phyloP scores from a whole-genome alignment of 2,329 filamentous ascomycete species.

The Penicillium frequentans region DNA sequence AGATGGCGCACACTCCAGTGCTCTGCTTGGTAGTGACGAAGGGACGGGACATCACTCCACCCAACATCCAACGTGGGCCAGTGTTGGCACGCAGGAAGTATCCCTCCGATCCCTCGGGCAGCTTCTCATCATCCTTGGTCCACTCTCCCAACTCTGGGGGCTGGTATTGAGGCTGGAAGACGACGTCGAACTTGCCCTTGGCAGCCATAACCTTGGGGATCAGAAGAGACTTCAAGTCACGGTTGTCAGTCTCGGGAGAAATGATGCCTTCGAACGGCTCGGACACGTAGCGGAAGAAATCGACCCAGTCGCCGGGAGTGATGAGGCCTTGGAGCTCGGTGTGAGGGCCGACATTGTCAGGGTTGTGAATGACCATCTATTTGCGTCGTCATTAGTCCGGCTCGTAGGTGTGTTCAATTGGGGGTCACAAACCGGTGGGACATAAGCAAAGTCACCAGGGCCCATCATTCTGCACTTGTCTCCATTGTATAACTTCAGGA shows the following conservation, averaged over 20 bases:
- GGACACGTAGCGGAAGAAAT: constrained; percentile 60
- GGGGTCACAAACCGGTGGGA: constrained; percentile 52
- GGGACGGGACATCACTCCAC: constrained; percentile 40
- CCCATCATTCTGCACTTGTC: constrained; percentile 55
- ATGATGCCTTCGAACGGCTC: constrained; percentile 54
- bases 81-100: constrained; percentile 56
- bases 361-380: constrained; percentile 53
- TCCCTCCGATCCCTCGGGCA: constrained; percentile 30
- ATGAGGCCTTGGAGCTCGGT: constrained; percentile 57
- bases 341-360: constrained; percentile 55
- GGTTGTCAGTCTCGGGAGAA: constrained; percentile 54
- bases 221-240: constrained; percentile 51
- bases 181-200: constrained; percentile 56
- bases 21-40: constrained; percentile 52
- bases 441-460: constrained; percentile 59
- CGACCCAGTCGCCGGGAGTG: constrained; percentile 59
- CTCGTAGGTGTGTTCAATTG: constrained; percentile 24
- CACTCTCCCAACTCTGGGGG: constrained; percentile 41
- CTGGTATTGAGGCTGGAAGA: constrained; percentile 52
- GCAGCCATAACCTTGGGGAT: constrained; percentile 59
- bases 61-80: constrained; percentile 33
- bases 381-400: neutral
- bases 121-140: constrained; percentile 24
- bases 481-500: constrained; percentile 59
- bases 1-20: constrained; percentile 53